These are phyloP conservation scores for Nothopassalora personata DNA, from an alignment of 2,329 filamentous ascomycete species.

Conservation along the genomic window DNA sequence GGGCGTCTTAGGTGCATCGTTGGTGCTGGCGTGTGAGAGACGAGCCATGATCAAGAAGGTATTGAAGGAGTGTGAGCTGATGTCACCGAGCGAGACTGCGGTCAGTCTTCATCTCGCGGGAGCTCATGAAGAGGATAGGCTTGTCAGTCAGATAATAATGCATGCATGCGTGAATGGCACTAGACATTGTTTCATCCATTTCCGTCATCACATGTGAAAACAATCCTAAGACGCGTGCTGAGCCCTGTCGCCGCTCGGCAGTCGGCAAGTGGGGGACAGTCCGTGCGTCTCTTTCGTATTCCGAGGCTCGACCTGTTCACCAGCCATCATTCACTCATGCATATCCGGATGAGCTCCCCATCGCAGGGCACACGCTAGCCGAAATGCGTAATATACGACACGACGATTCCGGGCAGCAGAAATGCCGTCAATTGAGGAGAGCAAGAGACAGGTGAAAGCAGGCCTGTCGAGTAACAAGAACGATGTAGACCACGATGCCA, in stretches of 20 bases:
- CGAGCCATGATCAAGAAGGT: neutral
- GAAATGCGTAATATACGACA: slow-evolving; percentile 4
- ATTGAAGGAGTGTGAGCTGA: neutral
- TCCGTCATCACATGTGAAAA: neutral
- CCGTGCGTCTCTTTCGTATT: too few species aligned
- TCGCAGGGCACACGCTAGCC: neutral
- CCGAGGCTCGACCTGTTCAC: neutral
- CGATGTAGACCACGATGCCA: slow-evolving; percentile 29
- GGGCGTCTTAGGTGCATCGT: neutral
- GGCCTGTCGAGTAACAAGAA: slow-evolving; percentile 15
- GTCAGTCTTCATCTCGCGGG: neutral
- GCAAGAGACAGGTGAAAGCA: slow-evolving; percentile 27
- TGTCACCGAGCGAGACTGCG: neutral
- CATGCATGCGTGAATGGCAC: neutral
- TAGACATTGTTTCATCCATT: neutral
- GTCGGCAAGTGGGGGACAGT: neutral
- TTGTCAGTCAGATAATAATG: neutral
- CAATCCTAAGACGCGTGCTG: neutral
- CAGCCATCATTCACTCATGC: neutral
- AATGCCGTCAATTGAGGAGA: slow-evolving; percentile 33
- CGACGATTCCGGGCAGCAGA: slow-evolving; percentile 4
- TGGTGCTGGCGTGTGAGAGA: neutral
- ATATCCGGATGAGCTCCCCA: neutral
- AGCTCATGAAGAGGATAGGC: neutral
- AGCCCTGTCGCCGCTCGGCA: neutral